Base-by-base conservation (phyloP, 129 eudicot species). In the Saussurea involucrata region DNA sequence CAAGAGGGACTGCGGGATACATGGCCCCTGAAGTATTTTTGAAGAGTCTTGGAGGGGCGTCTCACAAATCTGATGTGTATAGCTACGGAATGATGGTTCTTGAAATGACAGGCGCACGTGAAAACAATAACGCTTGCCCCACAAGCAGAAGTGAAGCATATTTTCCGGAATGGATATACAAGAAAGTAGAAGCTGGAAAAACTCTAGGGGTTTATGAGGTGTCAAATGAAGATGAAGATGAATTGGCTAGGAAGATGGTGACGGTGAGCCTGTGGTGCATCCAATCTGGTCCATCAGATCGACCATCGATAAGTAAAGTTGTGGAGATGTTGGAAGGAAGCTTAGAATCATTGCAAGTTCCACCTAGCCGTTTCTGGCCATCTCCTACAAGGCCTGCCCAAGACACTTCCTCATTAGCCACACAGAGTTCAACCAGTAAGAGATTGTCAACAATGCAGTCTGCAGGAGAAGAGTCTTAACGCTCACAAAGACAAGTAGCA, bases 211-310 rank as follows among this genome's bases (percentile, higher is more conserved):
- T 60, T 7, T 25, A 58, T 32, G 74, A 61, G 18, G 44, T 55
- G 21, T 8, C 12, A 68, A 84, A 46, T 0, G 24, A 28, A 64
- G 87, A 80, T 22, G 92, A 82, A 5, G 85, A 76, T 29, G 70
- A 78, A 78, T 46, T 60, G 44, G 79, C 42, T 4, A 80, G 85
- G 75, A 88, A 86, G 66, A 82, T 91, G 97, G 55, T 91, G 2
- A 49, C 81, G 0, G 90, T 88, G 31, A 85, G 91, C 29, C 66
- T 91, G 8, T 91, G 91, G 91, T 88, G 91, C 82, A 84, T 88
- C 8, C 89, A 86, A 61, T 80, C 75, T 0, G 31, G 66, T 40
- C 96, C 92, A 49, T 69, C 73, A 13, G 82, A 86, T 5, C 77
- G 96, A 24, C 90, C 96, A 8, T 61, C 87, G 0, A 87, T 83